Evolutionary conservation across 2,329 filamentous ascomycete genomes (phyloP), one percentile per base, ranked within the genome.

Genomic region (Alternaria consortialis): DNA sequence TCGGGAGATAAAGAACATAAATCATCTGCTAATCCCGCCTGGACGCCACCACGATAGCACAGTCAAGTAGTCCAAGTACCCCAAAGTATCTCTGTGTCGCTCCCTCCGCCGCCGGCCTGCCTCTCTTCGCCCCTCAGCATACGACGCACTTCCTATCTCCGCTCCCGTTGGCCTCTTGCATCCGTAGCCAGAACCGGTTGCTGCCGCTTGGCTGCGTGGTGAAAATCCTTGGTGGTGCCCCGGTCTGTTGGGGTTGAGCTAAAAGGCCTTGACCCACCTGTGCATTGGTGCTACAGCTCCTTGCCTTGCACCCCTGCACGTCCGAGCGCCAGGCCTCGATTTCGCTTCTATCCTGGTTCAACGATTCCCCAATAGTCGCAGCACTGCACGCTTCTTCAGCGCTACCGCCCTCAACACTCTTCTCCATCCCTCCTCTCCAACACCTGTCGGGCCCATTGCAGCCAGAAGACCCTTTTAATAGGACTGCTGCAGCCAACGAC

Each of bases 371-470:
- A 74, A 74, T 74, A 75, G 69, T 69, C 73, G 69, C 71, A 62
- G 58, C 53, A 69, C 73, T 72, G 70, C 70, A 69, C 68, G 64
- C 60, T 42, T 63, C 60, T 63, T 63, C 62, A 70, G 69, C 72
- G 69, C 73, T 70, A 73, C 70, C 68, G 68, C 66, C 67, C 75
- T 72, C 75, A 76, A 76, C 74, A 76, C 67, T 69, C 65, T 64
- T 56, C 65, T 60, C 62, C 63, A 53, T 65, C 62, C 62, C 64
- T 67, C 58, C 63, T 67, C 69, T 65, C 69, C 69, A 69, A 62
- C 68, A 67, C 60, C 68, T 69, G 61, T 69, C 66, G 67, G 73
- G 74, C 73, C 75, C 67, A 69, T 70, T 71, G 73, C 69, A 72
- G 76, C 74, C 72, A 73, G 37, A 60, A 69, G 61, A 58, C 64